Conservation (phyloP, 148 eudicot genomes). For the Silene uniflora region DNA sequence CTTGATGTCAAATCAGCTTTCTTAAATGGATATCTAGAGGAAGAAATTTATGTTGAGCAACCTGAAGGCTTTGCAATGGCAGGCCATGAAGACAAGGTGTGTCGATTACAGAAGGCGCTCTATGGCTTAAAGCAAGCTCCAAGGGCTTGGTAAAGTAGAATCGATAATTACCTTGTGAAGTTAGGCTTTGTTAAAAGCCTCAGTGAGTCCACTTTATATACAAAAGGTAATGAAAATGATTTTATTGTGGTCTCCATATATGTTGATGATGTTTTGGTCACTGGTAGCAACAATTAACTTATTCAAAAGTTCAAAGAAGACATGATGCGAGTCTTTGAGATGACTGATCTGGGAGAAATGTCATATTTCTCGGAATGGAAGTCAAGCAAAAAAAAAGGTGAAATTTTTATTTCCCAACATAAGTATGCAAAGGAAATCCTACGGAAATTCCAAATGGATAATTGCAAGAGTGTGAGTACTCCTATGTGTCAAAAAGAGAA, state of each 20-base stretch:
- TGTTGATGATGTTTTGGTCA: too few species aligned
- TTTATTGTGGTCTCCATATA: neutral
- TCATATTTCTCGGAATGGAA: neutral
- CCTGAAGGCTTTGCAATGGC: slow-evolving; percentile 12
- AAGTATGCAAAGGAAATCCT: neutral
- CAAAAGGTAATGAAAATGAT: neutral
- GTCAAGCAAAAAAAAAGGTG: neutral
- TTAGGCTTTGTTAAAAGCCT: too few species aligned
- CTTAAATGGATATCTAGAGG: slow-evolving; percentile 7
- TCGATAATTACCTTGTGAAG: slow-evolving; percentile 11
- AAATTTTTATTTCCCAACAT: neutral
- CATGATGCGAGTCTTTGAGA: neutral
- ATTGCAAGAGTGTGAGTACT: neutral
- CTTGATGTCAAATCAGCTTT: too few species aligned
- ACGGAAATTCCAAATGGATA: neutral
- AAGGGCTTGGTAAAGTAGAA: slow-evolving; percentile 21
- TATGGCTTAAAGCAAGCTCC: slow-evolving; percentile 27
- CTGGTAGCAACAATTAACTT: neutral
- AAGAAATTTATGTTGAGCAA: slow-evolving; percentile 13
- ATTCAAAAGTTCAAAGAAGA: neutral
- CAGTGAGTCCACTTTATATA: too few species aligned
- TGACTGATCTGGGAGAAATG: neutral
- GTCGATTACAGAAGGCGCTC: slow-evolving; percentile 17
- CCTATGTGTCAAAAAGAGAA: too few species aligned
- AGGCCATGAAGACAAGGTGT: slow-evolving; percentile 17